A percentile compares a stretch with the other conserved stretches of the same genome.
phyloP scores from a whole-genome alignment of 139 green algal species.

The Tetraselmis striata region DNA sequence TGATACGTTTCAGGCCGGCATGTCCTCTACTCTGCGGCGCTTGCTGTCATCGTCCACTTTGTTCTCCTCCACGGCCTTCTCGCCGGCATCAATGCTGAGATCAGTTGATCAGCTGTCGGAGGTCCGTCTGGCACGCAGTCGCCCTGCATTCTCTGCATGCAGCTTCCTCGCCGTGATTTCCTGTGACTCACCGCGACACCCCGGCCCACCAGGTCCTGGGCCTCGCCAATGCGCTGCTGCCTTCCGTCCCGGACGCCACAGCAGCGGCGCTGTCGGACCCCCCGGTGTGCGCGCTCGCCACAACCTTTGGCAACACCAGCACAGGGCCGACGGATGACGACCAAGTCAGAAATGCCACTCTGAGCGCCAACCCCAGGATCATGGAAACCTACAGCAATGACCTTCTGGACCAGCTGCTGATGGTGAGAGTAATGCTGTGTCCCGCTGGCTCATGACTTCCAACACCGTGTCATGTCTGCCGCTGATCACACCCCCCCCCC shows the following conservation, averaged over 20 bases:
- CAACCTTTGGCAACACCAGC: neutral
- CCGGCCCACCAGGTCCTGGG: constrained; percentile 74
- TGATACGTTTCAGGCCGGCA: constrained; percentile 29
- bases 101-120: constrained; percentile 68
- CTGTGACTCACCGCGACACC: too few relatives aligned
- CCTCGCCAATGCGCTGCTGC: constrained; percentile 69
- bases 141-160: too few relatives aligned
- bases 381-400: constrained; percentile 48
- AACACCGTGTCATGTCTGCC: too few relatives aligned
- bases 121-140: too few relatives aligned
- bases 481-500: neutral
- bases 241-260: constrained; percentile 54
- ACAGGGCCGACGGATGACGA: neutral
- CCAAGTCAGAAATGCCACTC: neutral
- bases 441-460: too few relatives aligned
- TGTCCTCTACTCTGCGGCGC: constrained; percentile 45
- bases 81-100: constrained; percentile 42
- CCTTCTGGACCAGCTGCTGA: constrained; percentile 72
- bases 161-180: too few relatives aligned
- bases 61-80: constrained; percentile 26
- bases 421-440: constrained; percentile 31
- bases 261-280: constrained; percentile 32
- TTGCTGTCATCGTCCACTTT: constrained; percentile 50
- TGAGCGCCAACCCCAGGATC: constrained; percentile 50
- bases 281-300: constrained; percentile 18